Evolutionary conservation across 345 rosid species (phyloP), one percentile per base, ranked within the genome.

Genomic region (Eucalyptus tenuipes): DNA sequence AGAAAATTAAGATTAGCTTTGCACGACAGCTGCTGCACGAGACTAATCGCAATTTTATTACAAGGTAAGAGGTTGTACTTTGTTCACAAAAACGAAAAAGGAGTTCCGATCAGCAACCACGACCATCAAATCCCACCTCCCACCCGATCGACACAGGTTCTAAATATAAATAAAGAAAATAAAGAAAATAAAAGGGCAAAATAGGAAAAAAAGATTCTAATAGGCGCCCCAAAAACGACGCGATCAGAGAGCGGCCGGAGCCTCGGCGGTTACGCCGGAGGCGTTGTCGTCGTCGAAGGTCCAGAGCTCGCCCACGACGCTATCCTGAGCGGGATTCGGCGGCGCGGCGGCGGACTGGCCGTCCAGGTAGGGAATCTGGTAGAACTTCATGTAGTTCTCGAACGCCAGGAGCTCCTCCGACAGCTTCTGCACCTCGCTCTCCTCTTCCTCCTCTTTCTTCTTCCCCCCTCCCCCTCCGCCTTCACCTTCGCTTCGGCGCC

Each of bases 321-420:
- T 95, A 85, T 93, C 98, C 89, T 90, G 93, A 33, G 84, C 91
- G 7, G 88, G 64, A 80, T 59, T 57, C 86, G 88, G 91, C 10
- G 91, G 92, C 27, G 92, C 88, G 29, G 89, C 68, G 25, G 86
- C 33, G 10, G 98, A 92, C 75, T 95, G 93, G n/a, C 97, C 94
- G 18, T 96, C 97, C 10, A 95, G 92, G 91, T 94, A 94, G 13
- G 98, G 97, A 64, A 96, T 91, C 92, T 96, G 95, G 91, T 95
- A 96, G 59, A 95, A 93, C 91, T 91, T 95, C 97, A 97, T 97
- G 93, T 88, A 93, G 87, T 93, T 91, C 91, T 97, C 98, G 50
- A 92, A 97, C 7, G 94, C 97, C 93, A 94, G 92, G 31, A 97
- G 94, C 91, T 97, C 99, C 90, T 95, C 96, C 20, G 97, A 92